phyloP scores from a whole-genome alignment of 805 yeast genomes.

The Pichia rugopelliculosa region DNA sequence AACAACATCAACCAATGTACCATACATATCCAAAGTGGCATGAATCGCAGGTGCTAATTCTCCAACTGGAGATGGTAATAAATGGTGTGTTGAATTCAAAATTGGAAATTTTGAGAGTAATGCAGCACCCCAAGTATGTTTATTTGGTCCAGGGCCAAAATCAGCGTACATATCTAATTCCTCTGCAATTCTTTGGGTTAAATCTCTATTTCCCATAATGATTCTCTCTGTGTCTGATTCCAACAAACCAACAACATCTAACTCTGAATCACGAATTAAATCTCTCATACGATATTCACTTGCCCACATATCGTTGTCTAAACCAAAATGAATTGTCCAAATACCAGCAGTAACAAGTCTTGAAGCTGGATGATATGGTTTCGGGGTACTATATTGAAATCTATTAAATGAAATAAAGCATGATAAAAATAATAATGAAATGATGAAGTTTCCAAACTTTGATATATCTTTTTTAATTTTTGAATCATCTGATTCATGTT shows the following conservation, averaged over 20 bases:
- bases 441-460: constrained; percentile 20
- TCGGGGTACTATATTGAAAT: constrained; percentile 52
- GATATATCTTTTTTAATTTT: constrained; percentile 5
- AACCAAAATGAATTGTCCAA: constrained; percentile 97
- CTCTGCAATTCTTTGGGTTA: constrained; percentile 85
- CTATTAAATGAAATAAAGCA: constrained; percentile 49
- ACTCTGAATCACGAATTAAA: constrained; percentile 73
- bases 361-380: constrained; percentile 62
- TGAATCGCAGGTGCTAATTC: constrained; percentile 97
- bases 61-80: constrained; percentile 94
- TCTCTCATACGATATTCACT: constrained; percentile 85
- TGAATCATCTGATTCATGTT: background rate
- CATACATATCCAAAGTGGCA: constrained; percentile 89
- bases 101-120: constrained; percentile 92
- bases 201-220: constrained; percentile 91
- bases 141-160: constrained; percentile 96
- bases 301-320: constrained; percentile 98
- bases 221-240: constrained; percentile 93
- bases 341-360: constrained; percentile 87
- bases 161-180: constrained; percentile 93
- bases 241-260: constrained; percentile 84
- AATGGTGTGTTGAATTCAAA: constrained; percentile 78
- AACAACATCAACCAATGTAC: constrained; percentile 79
- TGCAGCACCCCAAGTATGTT: constrained; percentile 98
- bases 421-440: constrained; percentile 37